Conservation (phyloP, 2,329 filamentous ascomycete species). For the Chrysosporium queenslandicum region DNA sequence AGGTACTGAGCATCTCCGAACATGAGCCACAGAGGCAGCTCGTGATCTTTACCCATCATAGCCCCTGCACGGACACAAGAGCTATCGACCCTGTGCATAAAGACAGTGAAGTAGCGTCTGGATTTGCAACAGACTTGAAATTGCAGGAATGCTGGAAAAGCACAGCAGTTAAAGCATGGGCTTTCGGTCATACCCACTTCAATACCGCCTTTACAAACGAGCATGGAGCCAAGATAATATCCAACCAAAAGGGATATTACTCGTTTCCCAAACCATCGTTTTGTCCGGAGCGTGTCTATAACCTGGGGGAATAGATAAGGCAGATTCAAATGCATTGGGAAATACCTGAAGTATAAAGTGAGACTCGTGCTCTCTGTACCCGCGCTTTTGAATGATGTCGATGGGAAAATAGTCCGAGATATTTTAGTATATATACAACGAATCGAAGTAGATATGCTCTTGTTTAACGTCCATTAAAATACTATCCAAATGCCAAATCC, state of each 20-base stretch:
- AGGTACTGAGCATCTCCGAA: conserved; percentile 25
- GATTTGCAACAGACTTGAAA: conserved; percentile 37
- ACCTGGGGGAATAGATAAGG: not conserved
- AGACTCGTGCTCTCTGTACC: no score
- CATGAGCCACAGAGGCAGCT: conserved; percentile 29
- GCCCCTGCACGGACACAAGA: conserved; percentile 23
- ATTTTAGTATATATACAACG: not conserved
- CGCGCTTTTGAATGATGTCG: not conserved
- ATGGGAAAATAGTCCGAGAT: not conserved
- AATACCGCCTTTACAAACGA: conserved; percentile 31
- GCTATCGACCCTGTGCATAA: conserved; percentile 27
- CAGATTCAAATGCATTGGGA: no score
- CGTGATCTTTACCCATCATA: conserved; percentile 33
- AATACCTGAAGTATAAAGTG: no score
- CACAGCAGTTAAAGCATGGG: conserved; percentile 35
- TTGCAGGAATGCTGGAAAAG: conserved; percentile 33
- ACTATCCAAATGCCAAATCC: not conserved
- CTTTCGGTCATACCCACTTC: conserved; percentile 43
- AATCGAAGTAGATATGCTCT: not conserved
- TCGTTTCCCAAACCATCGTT: conserved; percentile 18
- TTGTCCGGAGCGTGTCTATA: not conserved
- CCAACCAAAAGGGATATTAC: conserved; percentile 26
- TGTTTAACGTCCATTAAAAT: not conserved
- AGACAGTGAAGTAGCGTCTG: conserved; percentile 26
- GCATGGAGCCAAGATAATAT: conserved; percentile 24